These are phyloP conservation scores for Begonia fuchsioides DNA, from an alignment of 306 rosid genomes.

Conservation along the genomic window DNA sequence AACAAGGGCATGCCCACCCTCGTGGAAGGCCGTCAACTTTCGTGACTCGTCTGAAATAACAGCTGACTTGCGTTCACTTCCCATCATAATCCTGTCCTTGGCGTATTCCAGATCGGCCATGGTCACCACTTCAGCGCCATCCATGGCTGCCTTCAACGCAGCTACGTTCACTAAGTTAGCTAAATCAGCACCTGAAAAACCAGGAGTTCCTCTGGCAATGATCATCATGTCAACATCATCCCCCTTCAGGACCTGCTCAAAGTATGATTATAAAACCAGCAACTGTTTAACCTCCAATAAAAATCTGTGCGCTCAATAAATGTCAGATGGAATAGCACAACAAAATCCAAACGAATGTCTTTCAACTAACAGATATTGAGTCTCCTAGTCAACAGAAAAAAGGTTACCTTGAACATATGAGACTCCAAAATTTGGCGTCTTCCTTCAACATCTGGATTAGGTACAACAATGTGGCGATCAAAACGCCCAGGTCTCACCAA, in stretches of 20 bases:
- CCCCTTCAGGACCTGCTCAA: slow-evolving; percentile 54
- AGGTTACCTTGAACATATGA: slow-evolving; percentile 73
- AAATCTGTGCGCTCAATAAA: no score
- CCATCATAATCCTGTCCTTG: slow-evolving; percentile 80
- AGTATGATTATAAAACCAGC: background rate
- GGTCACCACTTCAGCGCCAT: slow-evolving; percentile 64
- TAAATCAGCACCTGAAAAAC: slow-evolving; percentile 87
- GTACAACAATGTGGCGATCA: slow-evolving; percentile 79
- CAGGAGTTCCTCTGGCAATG: slow-evolving; percentile 78
- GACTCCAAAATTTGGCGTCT: slow-evolving; percentile 83
- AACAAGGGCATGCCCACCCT: slow-evolving; percentile 92
- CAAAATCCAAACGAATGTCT: no score
- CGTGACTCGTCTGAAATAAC: slow-evolving; percentile 60
- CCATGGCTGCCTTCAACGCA: slow-evolving; percentile 88
- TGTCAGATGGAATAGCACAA: no score
- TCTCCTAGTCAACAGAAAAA: background rate
- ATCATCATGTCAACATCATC: slow-evolving; percentile 73
- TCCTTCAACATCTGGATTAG: slow-evolving; percentile 95
- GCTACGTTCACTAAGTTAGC: slow-evolving; percentile 86
- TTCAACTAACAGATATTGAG: no score
- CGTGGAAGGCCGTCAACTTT: slow-evolving; percentile 65
- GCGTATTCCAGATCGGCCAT: slow-evolving; percentile 87
- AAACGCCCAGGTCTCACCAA: slow-evolving; percentile 93
- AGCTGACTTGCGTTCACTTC: slow-evolving; percentile 83
- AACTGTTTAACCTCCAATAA: no score